A percentile compares a stretch with the other conserved stretches of the same genome.
phyloP scores from a whole-genome alignment of 192 early-diverging fungal species.

The Rhizoclosmatium globosum region DNA sequence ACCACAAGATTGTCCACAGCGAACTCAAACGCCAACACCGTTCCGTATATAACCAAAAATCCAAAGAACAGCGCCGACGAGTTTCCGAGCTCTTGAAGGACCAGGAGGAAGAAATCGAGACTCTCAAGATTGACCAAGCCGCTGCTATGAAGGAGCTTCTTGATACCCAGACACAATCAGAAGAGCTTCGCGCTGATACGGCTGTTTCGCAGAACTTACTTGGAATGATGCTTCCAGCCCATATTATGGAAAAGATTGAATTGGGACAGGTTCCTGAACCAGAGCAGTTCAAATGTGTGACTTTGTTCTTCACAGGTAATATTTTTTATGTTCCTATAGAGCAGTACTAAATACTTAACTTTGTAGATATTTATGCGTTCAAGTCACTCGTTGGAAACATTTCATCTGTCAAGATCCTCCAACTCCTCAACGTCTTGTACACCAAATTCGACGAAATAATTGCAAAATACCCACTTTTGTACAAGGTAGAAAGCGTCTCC shows the following conservation, averaged over 20 bases:
- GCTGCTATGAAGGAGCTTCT: constrained; percentile 31
- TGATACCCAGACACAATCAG: constrained; percentile 32
- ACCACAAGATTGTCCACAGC: constrained; percentile 28
- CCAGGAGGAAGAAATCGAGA: constrained; percentile 36
- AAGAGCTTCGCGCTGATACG: constrained; percentile 23
- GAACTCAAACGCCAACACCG: constrained; percentile 24
- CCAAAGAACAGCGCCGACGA: constrained; percentile 25
- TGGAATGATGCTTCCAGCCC: constrained; percentile 35
- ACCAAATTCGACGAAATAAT: constrained; percentile 30
- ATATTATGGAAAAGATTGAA: constrained; percentile 38
- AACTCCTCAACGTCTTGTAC: constrained; percentile 33
- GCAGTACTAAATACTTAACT: too few species aligned
- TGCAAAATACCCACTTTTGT: constrained; percentile 2
- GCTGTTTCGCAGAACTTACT: constrained; percentile 25
- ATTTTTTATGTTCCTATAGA: background rate
- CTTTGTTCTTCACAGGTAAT: constrained; percentile 41
- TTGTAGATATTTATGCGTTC: constrained; percentile 30
- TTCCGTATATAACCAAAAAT: background rate
- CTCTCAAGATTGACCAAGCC: constrained; percentile 30
- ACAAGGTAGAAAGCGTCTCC: constrained; percentile 38
- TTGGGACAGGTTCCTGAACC: constrained; percentile 33
- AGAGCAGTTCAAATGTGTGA: constrained; percentile 19
- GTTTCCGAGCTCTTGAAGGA: constrained; percentile 37
- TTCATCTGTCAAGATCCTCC: constrained; percentile 9
- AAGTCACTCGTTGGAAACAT: constrained; percentile 14